Evolutionary conservation across 2,329 filamentous ascomycete genomes (phyloP), one percentile per base, ranked within the genome.

Genomic region (Fusarium tupiense): DNA sequence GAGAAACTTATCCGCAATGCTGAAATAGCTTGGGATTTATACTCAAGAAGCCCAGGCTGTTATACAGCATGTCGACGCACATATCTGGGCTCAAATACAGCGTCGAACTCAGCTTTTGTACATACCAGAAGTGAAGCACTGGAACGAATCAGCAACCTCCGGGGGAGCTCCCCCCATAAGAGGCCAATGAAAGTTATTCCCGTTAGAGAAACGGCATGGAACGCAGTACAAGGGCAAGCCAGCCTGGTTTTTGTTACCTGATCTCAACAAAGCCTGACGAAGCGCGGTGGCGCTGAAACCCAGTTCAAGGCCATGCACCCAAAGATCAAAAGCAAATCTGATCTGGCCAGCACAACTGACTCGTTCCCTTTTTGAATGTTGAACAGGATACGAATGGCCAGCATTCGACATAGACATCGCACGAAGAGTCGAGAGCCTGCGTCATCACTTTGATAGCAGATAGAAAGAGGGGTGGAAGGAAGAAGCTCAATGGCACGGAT

Each of bases 181-280:
- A 22, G 19, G 11, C 69, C 69, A 73, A 72, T 65, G 26, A 59
- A 19, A 16, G 46, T 44, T 31, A 8, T 43, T 43, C 43, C 44
- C 44, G 50, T 69, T 66, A 8, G 47, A 44, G 33, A 72, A 67
- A 69, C 37, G 47, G 69, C 47, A 65, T 47, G 44, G 60, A 72
- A 72, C 69, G 69, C 44, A 56, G 47, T n/a, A 57, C 60, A 53
- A 64, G 40, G 37, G 46, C 7, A 66, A 66, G 24, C 50, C 53
- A 40, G 50, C 44, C 35, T 52, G 33, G 35, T 24, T 52, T 37
- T 52, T 29, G 33, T 60, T n/a, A 20, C 41, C 56, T 47, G 43
- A 40, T 63, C 57, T 46, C 50, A 69, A 68, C 63, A 60, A 69
- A 69, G 40, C 50, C 57, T 61, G 68, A 60, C 65, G 33, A 43